Evolutionary conservation across 2,329 filamentous ascomycete species (phyloP), one percentile per base, ranked within the genome.

Genomic region (Colletotrichum kahawae): DNA sequence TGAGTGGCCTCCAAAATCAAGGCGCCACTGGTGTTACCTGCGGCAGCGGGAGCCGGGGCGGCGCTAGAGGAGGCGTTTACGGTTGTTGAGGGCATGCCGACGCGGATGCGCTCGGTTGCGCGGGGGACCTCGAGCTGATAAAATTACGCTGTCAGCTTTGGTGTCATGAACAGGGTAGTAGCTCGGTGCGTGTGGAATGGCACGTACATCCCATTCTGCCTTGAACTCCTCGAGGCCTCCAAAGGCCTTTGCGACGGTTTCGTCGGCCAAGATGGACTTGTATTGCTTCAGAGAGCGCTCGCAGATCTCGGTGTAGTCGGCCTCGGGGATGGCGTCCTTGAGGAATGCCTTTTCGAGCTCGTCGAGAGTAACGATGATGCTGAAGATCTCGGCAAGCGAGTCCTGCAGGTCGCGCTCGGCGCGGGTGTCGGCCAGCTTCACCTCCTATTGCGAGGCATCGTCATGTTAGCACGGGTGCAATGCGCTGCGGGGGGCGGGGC

Each of bases 261-360:
- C 96, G 82, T 98, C 95, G 34, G 94, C 93, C 34, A 99, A 87
- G 77, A 98, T 95, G 73, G 95, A 97, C 84, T 96, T 98, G 88
- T 99, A 99, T 86, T 99, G 97, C 85, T 98, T 97, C 79, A 99
- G 85, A 75, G 98, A 91, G 51, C 97, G 92, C 82, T 96, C 95
- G 88, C 97, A 99, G 78, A 97, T 98, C 82, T 98, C 97, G 2
- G 96, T 98, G 84, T 99, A 99, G 81, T 98, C 96, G 67, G 90
- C 90, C 85, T 98, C 97, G 7, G 94, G 92, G 66, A 99, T 93
- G 27, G 95, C 96, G 88, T 99, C 97, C 82, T 98, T 97, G 51
- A 99, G 91, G 82, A 98, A 99, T 1, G 96, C 97, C 84, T 97
- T 98, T 82, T 99, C 97, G 2, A 99, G 91, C 77, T 97, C 95